phyloP scores from a whole-genome alignment of 2,329 filamentous ascomycete species.

The Ophiostoma angusticollis region DNA sequence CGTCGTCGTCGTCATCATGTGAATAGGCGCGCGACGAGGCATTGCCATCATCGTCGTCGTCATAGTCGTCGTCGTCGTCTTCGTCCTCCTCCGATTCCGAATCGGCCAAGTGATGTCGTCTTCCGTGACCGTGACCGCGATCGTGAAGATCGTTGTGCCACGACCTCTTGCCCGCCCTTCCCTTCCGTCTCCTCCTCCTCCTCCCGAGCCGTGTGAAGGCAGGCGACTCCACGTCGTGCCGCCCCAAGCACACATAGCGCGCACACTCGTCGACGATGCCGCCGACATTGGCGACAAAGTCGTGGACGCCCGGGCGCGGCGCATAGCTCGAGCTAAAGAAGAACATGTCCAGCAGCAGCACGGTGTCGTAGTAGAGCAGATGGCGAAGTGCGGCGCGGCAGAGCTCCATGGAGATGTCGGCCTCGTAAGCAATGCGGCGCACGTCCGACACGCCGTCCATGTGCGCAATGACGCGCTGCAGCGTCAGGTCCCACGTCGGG shows the following conservation, averaged over 20 bases:
- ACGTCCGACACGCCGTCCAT: conserved; percentile 90
- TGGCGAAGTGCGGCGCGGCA: conserved; percentile 80
- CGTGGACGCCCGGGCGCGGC: conserved; percentile 60
- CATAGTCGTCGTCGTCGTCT: neutral
- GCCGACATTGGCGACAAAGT: conserved; percentile 63
- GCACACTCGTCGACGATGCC: conserved; percentile 77
- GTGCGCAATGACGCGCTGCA: conserved; percentile 66
- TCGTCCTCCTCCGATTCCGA: neutral
- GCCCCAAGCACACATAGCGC: conserved; percentile 53
- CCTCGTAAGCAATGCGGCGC: conserved; percentile 69
- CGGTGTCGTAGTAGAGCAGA: conserved; percentile 82
- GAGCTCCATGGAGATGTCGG: conserved; percentile 76
- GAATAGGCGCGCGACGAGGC: neutral
- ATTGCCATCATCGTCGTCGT: neutral
- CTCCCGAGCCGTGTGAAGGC: too few relatives aligned
- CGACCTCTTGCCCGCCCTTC: conserved; percentile 2
- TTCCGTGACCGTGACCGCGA: neutral
- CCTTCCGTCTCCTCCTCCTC: neutral
- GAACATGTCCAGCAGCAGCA: conserved; percentile 86
- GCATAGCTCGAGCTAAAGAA: conserved; percentile 89
- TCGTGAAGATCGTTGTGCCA: neutral
- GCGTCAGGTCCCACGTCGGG: conserved; percentile 61
- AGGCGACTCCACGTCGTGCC: neutral
- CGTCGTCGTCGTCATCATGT: neutral
- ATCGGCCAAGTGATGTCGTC: neutral